Base-by-base conservation (phyloP, 495 filamentous ascomycete species). In the Penicillium macrosclerotiorum region DNA sequence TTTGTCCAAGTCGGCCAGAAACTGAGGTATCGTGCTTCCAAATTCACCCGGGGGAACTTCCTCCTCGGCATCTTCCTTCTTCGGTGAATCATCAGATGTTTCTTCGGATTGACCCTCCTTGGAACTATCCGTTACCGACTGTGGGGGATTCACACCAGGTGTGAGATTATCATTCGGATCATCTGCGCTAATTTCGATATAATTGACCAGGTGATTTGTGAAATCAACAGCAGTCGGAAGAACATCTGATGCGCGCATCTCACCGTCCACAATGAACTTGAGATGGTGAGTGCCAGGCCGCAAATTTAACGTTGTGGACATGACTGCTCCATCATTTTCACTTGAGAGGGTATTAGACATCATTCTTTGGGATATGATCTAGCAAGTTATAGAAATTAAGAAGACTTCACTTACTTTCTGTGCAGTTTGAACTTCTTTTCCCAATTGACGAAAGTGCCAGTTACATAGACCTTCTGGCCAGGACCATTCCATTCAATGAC, bases 391-490 rank as follows among this genome's bases (percentile, higher is more conserved):
- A 2, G 8, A 22, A 6, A 13, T 13, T 9, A 12, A 5, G 5
- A 29, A 4, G 7, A 17, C 19, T n/a, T 11, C 4, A 48, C 64
- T 57, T 77, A 96, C 91, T 84, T 83, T 74, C 79, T 84, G 63
- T 88, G 82, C 60, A 98, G 70, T 39, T 83, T 81, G 54, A 85
- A 91, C 64, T 96, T 96, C 67, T 87, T 84, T 62, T 89, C 88
- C 93, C 93, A 98, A 57, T 88, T 83, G 44, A 91, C 91, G 59
- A 96, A 96, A 14, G 94, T 97, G 49, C 93, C 93, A 1, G 94
- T 97, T 27, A 98, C 88, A 64, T 94, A 97, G 45, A 97, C 83
- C 69, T 89, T 93, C 42, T 94, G 80, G 24, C 86, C 86, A 26
- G 78, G 79, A 19, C 82, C 76, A 38, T 73, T 76, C 93, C 92